Base-by-base conservation (phyloP, 148 eudicot genomes). In the Fallopia convolvulus region DNA sequence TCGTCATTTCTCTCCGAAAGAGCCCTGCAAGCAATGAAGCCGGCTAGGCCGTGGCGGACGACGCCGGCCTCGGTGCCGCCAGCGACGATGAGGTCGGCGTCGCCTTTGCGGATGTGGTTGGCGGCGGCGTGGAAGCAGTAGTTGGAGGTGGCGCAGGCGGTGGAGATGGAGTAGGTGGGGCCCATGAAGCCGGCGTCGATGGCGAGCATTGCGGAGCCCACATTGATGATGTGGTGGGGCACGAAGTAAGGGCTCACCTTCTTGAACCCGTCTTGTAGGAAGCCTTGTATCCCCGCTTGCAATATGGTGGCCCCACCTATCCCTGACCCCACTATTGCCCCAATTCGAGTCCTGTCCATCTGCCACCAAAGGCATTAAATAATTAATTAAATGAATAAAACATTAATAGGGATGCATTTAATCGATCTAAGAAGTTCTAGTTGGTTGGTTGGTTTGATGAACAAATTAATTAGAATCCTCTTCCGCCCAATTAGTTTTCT, bases 101-200 rank as follows among this genome's bases (percentile, higher is more conserved):
- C 93, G 39, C 91, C 93, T 44, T 86, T 82, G 63, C 86, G 79
- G 55, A 90, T 88, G 78, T 90, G 93, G 78, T 82, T 90, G 46
- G 91, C 91, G 40, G 93, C 93, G 6, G 89, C 82, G 21, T 46
- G 79, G 77, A 88, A 85, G 84, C 89, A 86, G 80, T 88, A 86
- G 72, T 90, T 90, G 74, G 93, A 86, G 42, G 91, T 90, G 5
- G 93, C 93, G 82, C 91, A 90, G 56, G 93, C 93, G 15, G 93
- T 85, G 21, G 93, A 84, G 48, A 90, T 90, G 30, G 88, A 86
- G 86, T 90, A 90, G 60, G 83, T 88, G 14, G 87, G 86, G 26
- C 93, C 93, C 88, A 86, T 86, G 18, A 90, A 70, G 30, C 91
- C 93, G 1, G 86, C 81, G 52, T 90, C 87, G 44, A 90, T 90